A percentile compares a stretch with the other conserved stretches of the same genome.
Evolutionary conservation across 495 filamentous ascomycete species (phyloP).

Genomic region (Aspergillus ellipticus): DNA sequence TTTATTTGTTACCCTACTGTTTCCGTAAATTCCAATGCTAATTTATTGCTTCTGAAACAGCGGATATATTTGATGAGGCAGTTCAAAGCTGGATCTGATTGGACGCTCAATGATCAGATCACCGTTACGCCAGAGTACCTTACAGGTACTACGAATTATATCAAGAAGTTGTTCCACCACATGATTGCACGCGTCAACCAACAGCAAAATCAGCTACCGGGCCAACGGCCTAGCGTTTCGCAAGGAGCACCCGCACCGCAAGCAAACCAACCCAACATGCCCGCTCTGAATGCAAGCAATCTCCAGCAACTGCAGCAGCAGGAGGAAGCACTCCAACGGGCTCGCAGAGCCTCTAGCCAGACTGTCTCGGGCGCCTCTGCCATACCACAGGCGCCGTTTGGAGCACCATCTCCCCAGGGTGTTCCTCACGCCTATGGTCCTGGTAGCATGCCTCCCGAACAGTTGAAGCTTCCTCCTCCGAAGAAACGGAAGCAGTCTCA

Average conservation of each 20-base stretch:
- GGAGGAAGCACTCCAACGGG: conserved; percentile 42
- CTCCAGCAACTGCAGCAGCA: conserved; percentile 54
- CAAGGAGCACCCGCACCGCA: conserved; percentile 26
- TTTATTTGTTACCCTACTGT: background rate
- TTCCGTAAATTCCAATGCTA: conserved; percentile 13
- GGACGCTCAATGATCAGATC: conserved; percentile 52
- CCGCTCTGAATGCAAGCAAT: conserved; percentile 62
- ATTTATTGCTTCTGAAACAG: conserved; percentile 39
- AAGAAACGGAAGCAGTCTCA: conserved; percentile 58
- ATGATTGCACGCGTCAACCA: conserved; percentile 40
- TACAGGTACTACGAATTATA: conserved; percentile 44
- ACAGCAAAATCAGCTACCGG: conserved; percentile 27
- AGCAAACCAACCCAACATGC: conserved; percentile 30
- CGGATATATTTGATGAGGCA: conserved; percentile 57
- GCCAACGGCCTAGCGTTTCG: conserved; percentile 22
- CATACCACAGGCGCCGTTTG: conserved; percentile 61
- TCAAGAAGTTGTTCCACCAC: conserved; percentile 38
- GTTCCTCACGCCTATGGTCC: conserved; percentile 54
- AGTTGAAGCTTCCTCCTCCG: conserved; percentile 58
- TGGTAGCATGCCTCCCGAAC: conserved; percentile 46
- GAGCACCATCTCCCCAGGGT: conserved; percentile 67
- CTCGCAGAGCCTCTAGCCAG: conserved; percentile 53
- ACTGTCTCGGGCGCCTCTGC: conserved; percentile 63
- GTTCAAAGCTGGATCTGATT: conserved; percentile 48
- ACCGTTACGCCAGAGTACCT: conserved; percentile 57